phyloP scores from a whole-genome alignment of 2,329 filamentous ascomycete genomes.

The Epichloe hybrida region DNA sequence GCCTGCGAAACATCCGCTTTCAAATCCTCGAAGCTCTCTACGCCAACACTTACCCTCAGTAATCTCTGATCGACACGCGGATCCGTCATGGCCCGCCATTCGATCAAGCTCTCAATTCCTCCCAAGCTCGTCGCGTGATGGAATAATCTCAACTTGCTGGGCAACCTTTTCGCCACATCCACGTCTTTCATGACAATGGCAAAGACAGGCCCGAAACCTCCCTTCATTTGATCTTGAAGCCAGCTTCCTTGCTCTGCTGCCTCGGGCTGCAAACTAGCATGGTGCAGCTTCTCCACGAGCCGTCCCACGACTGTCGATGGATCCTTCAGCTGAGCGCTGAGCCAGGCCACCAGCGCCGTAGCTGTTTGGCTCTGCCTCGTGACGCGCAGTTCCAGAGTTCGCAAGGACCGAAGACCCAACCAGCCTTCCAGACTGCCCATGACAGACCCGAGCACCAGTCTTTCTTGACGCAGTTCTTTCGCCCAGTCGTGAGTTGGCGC shows the following conservation, averaged over 20 bases:
- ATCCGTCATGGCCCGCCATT: constrained; percentile 92
- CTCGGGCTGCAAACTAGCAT: constrained; percentile 67
- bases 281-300: constrained; percentile 49
- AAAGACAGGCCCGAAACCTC: constrained; percentile 83
- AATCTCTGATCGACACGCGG: constrained; percentile 54
- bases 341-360: constrained; percentile 55
- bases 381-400: constrained; percentile 77
- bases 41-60: constrained; percentile 70
- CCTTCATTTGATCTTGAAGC: constrained; percentile 80
- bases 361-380: constrained; percentile 62
- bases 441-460: constrained; percentile 66
- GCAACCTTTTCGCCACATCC: constrained; percentile 51
- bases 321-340: constrained; percentile 37
- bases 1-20: constrained; percentile 58
- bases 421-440: constrained; percentile 87
- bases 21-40: constrained; percentile 80
- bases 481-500: constrained; percentile 43
- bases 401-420: constrained; percentile 74
- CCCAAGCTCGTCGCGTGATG: constrained; percentile 91
- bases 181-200: constrained; percentile 51
- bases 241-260: constrained; percentile 47
- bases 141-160: constrained; percentile 69
- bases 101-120: constrained; percentile 88
- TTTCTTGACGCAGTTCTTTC: constrained; percentile 48
- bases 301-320: constrained; percentile 29